Percentiles rank a stretch among this genome's conserved stretches.
phyloP scores from a whole-genome alignment of 2,329 filamentous ascomycete genomes.

The Cytospora chrysosperma region DNA sequence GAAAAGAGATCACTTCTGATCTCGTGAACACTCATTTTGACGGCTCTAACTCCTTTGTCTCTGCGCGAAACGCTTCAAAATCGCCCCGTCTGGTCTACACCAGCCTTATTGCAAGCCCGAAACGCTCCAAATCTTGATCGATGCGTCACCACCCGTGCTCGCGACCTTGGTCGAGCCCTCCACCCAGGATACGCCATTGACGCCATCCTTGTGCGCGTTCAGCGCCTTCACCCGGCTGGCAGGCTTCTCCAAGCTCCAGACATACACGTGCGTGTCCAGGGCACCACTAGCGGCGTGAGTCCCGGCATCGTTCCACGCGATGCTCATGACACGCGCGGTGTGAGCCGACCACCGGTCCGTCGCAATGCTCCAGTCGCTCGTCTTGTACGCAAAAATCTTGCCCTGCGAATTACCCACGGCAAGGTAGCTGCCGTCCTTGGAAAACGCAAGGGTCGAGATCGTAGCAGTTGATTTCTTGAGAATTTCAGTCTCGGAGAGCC shows the following conservation, averaged over 20 bases:
- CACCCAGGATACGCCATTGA: slow-evolving; percentile 81
- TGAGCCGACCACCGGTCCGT: slow-evolving; percentile 71
- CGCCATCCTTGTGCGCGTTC: slow-evolving; percentile 95
- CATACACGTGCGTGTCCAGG: slow-evolving; percentile 86
- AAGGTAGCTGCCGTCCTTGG: slow-evolving; percentile 70
- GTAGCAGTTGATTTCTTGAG: slow-evolving; percentile 68
- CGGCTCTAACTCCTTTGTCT: not conserved
- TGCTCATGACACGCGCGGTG: slow-evolving; percentile 56
- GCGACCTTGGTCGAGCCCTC: slow-evolving; percentile 65
- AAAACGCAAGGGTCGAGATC: slow-evolving; percentile 82
- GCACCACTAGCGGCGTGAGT: slow-evolving; percentile 80
- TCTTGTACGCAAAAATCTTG: slow-evolving; percentile 81
- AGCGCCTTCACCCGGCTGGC: slow-evolving; percentile 79
- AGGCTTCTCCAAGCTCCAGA: slow-evolving; percentile 85
- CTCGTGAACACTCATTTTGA: not conserved
- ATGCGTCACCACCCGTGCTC: slow-evolving; percentile 82
- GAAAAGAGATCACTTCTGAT: not conserved
- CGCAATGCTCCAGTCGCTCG: slow-evolving; percentile 64
- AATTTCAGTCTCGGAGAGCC: slow-evolving; percentile 53
- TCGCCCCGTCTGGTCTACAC: not conserved
- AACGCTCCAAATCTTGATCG: slow-evolving; percentile 84
- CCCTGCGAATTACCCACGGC: slow-evolving; percentile 82
- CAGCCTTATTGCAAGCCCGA: slow-evolving; percentile 49
- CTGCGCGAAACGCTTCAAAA: not conserved
- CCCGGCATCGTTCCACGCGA: slow-evolving; percentile 75